Evolutionary conservation across 768 basidiomycete genomes (phyloP).

Genomic region (Zangia roseola): DNA sequence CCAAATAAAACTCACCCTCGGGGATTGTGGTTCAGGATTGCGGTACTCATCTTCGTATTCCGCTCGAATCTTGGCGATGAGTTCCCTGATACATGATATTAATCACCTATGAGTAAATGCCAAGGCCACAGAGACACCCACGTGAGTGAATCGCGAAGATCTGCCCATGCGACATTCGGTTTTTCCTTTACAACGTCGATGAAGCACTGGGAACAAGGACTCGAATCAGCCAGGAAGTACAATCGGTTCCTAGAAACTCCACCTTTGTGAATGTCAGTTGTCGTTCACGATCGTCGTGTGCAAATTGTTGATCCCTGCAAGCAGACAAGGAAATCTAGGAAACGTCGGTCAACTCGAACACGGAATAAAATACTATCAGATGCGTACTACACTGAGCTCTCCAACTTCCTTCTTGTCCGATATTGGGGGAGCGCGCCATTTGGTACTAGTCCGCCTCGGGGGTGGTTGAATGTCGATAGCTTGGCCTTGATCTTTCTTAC

Average conservation of each 20-base stretch:
- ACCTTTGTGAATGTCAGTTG: slow-evolving; percentile 10
- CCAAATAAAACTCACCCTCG: neutral
- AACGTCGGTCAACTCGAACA: neutral
- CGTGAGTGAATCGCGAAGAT: neutral
- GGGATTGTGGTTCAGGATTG: neutral
- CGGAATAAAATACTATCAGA: neutral
- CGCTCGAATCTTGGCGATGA: neutral
- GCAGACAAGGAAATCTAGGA: slow-evolving; percentile 13
- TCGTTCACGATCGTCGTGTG: slow-evolving; percentile 9
- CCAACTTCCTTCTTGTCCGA: neutral
- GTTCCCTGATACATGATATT: neutral
- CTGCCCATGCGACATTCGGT: neutral
- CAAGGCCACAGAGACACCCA: neutral
- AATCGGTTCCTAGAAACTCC: neutral
- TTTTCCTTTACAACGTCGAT: neutral
- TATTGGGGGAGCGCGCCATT: neutral
- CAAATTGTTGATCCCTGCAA: slow-evolving; percentile 9
- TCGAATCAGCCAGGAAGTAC: neutral
- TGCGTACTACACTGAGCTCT: slow-evolving; percentile 2
- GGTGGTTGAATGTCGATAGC: too few species aligned
- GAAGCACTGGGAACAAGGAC: neutral
- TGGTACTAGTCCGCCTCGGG: neutral
- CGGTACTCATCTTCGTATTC: neutral
- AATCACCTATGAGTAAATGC: neutral
- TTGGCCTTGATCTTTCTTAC: neutral